Conservation (phyloP, 495 filamentous ascomycete genomes). For the Xylaria sp. region DNA sequence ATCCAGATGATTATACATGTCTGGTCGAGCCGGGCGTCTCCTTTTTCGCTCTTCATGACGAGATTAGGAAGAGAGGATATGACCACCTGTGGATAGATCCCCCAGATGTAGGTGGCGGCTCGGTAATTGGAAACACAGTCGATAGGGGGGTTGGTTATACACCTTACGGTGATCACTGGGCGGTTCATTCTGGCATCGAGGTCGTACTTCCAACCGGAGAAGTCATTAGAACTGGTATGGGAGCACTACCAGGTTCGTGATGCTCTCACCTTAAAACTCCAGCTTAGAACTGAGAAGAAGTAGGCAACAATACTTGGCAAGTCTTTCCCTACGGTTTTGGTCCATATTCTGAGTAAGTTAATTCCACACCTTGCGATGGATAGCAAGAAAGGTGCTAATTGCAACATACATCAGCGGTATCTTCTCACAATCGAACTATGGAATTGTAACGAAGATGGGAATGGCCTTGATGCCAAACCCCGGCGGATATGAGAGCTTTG, state of each 20-base stretch:
- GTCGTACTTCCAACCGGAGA: constrained; percentile 62
- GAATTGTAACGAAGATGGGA: constrained; percentile 63
- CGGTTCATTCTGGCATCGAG: constrained; percentile 57
- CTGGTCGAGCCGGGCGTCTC: constrained; percentile 62
- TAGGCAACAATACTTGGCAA: constrained; percentile 52
- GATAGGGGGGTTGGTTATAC: constrained; percentile 63
- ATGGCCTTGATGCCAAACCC: constrained; percentile 58
- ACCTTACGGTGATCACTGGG: constrained; percentile 42
- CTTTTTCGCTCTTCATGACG: constrained; percentile 56
- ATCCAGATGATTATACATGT: constrained; percentile 55
- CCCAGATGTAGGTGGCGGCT: constrained; percentile 59
- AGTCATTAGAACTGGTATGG: constrained; percentile 63
- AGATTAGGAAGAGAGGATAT: constrained; percentile 43
- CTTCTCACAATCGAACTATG: constrained; percentile 62
- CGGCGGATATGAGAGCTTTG: constrained; percentile 53
- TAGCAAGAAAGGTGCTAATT: not conserved
- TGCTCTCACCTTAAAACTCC: too few species aligned
- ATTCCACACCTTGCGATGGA: constrained; percentile 21
- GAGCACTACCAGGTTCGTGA: constrained; percentile 56
- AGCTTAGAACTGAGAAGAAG: too few species aligned
- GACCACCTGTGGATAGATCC: constrained; percentile 42
- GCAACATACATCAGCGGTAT: constrained; percentile 44
- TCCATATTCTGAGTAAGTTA: constrained; percentile 60
- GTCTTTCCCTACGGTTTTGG: constrained; percentile 61
- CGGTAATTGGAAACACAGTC: constrained; percentile 58